These are phyloP conservation scores for Chondrus crispus DNA, from an alignment of 23 red algal genomes.

Conservation along the genomic window DNA sequence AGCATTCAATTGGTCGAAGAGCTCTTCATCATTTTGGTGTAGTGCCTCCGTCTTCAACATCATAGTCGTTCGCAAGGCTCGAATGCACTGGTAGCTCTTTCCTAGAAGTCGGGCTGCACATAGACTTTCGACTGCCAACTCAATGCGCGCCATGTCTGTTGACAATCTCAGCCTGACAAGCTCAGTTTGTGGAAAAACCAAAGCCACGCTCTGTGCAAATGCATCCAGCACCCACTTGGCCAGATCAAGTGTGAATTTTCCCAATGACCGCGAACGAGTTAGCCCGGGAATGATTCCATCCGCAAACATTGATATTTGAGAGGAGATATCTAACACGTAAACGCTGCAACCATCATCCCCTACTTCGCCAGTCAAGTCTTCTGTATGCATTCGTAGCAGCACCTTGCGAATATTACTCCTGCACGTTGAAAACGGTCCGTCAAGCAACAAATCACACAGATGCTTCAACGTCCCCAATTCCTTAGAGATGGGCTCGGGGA, in stretches of 20 bases:
- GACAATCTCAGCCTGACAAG: slow-evolving; percentile 10
- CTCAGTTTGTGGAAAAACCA: slow-evolving; percentile 54
- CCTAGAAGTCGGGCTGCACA: slow-evolving; percentile 48
- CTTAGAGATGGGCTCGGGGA: slow-evolving; percentile 32
- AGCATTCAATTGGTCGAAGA: not conserved
- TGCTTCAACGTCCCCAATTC: slow-evolving; percentile 27
- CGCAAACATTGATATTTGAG: slow-evolving; percentile 67
- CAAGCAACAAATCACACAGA: slow-evolving; percentile 41
- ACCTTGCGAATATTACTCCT: slow-evolving; percentile 9
- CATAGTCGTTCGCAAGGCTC: slow-evolving; percentile 30
- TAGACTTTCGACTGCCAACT: slow-evolving; percentile 54
- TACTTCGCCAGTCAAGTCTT: slow-evolving; percentile 47
- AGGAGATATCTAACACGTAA: slow-evolving; percentile 55
- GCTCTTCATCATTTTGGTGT: not conserved
- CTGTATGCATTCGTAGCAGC: slow-evolving; percentile 53
- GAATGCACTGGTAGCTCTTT: slow-evolving; percentile 17
- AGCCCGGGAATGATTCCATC: slow-evolving; percentile 48
- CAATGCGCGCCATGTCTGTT: slow-evolving; percentile 51
- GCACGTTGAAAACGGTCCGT: slow-evolving; percentile 46
- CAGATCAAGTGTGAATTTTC: slow-evolving; percentile 36
- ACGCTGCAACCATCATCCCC: slow-evolving; percentile 64
- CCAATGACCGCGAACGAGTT: slow-evolving; percentile 34
- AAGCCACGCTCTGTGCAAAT: slow-evolving; percentile 33
- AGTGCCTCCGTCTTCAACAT: slow-evolving; percentile 34
- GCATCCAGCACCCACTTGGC: slow-evolving; percentile 48